phyloP scores from a whole-genome alignment of 2,329 filamentous ascomycete genomes.

The Calonectria pteridis region DNA sequence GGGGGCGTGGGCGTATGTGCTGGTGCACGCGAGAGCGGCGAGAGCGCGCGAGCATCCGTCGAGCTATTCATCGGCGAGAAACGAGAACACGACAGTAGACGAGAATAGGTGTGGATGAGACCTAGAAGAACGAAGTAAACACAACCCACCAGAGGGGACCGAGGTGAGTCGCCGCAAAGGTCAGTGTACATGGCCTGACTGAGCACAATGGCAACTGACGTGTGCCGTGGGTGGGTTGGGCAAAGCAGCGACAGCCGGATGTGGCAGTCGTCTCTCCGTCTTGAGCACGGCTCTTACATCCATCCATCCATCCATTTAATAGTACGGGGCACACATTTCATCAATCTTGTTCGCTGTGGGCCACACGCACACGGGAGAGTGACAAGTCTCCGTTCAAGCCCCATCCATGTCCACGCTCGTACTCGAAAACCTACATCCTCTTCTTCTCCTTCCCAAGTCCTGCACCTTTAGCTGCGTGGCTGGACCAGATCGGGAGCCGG shows the following conservation, averaged over 20 bases:
- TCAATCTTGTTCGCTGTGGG: constrained; percentile 1
- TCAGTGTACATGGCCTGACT: constrained; percentile 7
- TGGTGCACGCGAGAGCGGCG: constrained; percentile 2
- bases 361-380: constrained; percentile 15
- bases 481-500: constrained; percentile 44
- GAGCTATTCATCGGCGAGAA: constrained; percentile 1
- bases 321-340: neutral
- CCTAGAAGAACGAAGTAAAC: constrained; percentile 6
- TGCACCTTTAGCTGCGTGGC: constrained; percentile 40
- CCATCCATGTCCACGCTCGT: neutral
- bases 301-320: neutral
- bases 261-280: constrained; percentile 12
- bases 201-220: constrained; percentile 15
- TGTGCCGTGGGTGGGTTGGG: constrained; percentile 9
- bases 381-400: constrained; percentile 9
- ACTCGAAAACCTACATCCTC: neutral
- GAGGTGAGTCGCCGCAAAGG: constrained; percentile 3
- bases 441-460: constrained; percentile 39
- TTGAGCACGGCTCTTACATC: neutral
- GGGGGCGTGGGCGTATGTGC: constrained; percentile 17
- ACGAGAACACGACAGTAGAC: constrained; percentile 14
- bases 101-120: constrained; percentile 4
- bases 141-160: constrained; percentile 12
- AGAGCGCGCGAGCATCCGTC: constrained; percentile 5
- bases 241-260: constrained; percentile 11